Evolutionary conservation across 2,329 filamentous ascomycete genomes (phyloP).

Genomic region (Albifimbria verrucaria): DNA sequence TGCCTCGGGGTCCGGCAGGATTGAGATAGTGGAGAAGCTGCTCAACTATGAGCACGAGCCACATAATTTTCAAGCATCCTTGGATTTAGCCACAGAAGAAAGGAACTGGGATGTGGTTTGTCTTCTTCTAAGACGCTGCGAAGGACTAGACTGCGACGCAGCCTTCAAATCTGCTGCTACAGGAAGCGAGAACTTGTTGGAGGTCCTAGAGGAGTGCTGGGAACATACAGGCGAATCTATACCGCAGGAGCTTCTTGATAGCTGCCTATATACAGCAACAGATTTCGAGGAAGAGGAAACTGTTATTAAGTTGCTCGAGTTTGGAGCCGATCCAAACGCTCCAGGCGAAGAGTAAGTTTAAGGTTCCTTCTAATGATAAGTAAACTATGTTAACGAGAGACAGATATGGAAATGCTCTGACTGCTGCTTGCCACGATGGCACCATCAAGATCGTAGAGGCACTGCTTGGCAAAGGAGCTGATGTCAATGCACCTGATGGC

Average conservation of each 20-base stretch:
- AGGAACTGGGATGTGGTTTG: neutral
- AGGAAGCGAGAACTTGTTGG: neutral
- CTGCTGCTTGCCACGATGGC: neutral
- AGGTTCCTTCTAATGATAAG: neutral
- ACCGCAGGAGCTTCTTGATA: neutral
- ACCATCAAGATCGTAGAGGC: neutral
- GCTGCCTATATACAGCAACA: neutral
- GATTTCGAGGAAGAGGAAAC: neutral
- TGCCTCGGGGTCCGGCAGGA: neutral
- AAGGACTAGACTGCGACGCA: neutral
- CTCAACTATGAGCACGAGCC: neutral
- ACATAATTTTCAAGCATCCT: neutral
- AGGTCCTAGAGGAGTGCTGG: neutral
- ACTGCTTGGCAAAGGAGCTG: neutral
- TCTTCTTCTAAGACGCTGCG: neutral
- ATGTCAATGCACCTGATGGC: neutral
- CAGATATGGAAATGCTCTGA: neutral
- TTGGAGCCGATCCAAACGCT: neutral
- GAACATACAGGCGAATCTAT: neutral
- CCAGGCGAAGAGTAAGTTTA: neutral
- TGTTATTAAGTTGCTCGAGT: neutral
- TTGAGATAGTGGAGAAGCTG: neutral
- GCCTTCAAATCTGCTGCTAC: neutral
- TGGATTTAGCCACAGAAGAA: neutral
- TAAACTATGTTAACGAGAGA: neutral